These are phyloP conservation scores for Dalbergia cochinchinensis DNA, from an alignment of 306 rosid species.

Conservation along the genomic window DNA sequence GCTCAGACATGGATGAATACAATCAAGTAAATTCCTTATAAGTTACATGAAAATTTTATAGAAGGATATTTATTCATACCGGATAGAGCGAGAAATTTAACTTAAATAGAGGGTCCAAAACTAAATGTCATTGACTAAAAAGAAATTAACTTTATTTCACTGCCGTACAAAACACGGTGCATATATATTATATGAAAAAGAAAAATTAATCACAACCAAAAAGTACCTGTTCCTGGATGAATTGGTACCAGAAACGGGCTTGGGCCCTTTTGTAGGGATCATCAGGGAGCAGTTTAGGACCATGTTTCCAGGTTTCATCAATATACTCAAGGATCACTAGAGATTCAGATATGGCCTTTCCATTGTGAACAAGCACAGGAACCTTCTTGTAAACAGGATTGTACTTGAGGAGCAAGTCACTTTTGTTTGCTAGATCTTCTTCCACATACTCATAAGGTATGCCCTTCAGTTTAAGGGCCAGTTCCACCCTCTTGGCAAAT, in stretches of 20 bases:
- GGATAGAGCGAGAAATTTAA: too few species aligned
- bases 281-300: conserved; percentile 41
- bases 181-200: too few species aligned
- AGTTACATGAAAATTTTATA: too few species aligned
- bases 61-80: too few species aligned
- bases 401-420: conserved; percentile 46
- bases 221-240: conserved; percentile 43
- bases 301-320: conserved; percentile 51
- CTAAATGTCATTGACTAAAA: too few species aligned
- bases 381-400: conserved; percentile 57
- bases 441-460: conserved; percentile 51
- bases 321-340: conserved; percentile 47
- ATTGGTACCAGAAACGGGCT: conserved; percentile 52
- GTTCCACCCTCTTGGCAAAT: conserved; percentile 44
- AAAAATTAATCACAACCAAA: too few species aligned
- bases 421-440: conserved; percentile 52
- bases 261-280: conserved; percentile 52
- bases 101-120: too few species aligned
- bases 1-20: background rate
- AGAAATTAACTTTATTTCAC: too few species aligned
- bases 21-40: background rate
- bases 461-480: conserved; percentile 50
- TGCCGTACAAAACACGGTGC: too few species aligned
- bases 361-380: conserved; percentile 52
- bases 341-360: conserved; percentile 48